phyloP scores from a whole-genome alignment of 352 stramenopile species.

The Globisporangium paroecandrum region DNA sequence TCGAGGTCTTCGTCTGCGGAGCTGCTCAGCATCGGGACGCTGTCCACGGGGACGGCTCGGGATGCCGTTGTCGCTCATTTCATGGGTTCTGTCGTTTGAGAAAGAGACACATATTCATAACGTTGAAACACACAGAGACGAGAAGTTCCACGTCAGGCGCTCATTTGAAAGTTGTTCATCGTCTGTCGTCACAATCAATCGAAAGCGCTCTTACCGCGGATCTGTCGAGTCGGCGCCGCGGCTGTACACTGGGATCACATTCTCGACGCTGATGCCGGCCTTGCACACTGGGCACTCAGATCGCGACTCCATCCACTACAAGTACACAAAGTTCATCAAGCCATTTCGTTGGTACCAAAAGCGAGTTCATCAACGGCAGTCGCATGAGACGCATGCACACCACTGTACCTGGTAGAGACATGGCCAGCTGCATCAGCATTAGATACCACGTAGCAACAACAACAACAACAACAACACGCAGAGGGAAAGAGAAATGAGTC shows the following conservation, averaged over 20 bases:
- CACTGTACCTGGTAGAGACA: slow-evolving; percentile 76
- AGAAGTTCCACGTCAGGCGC: not conserved
- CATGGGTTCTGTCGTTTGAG: slow-evolving; percentile 19
- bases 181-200: not conserved
- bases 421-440: slow-evolving; percentile 49
- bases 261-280: slow-evolving; percentile 84
- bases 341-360: not conserved
- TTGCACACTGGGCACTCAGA: slow-evolving; percentile 91
- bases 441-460: not conserved
- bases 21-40: slow-evolving; percentile 51
- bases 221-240: slow-evolving; percentile 68
- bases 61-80: slow-evolving; percentile 30
- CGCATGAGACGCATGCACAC: not conserved
- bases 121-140: not conserved
- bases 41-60: slow-evolving; percentile 60
- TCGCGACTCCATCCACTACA: slow-evolving; percentile 72
- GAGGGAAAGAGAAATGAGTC: not conserved
- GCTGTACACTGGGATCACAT: slow-evolving; percentile 88
- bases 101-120: not conserved
- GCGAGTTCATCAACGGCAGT: not conserved
- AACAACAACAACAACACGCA: slow-evolving; percentile 15
- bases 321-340: not conserved
- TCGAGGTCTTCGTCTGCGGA: slow-evolving; percentile 45
- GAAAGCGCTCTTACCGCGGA: slow-evolving; percentile 32
- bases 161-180: not conserved